Percentiles rank a stretch among this genome's conserved stretches.
phyloP scores from a whole-genome alignment of 495 filamentous ascomycete genomes.

The Penicillium pulvis region DNA sequence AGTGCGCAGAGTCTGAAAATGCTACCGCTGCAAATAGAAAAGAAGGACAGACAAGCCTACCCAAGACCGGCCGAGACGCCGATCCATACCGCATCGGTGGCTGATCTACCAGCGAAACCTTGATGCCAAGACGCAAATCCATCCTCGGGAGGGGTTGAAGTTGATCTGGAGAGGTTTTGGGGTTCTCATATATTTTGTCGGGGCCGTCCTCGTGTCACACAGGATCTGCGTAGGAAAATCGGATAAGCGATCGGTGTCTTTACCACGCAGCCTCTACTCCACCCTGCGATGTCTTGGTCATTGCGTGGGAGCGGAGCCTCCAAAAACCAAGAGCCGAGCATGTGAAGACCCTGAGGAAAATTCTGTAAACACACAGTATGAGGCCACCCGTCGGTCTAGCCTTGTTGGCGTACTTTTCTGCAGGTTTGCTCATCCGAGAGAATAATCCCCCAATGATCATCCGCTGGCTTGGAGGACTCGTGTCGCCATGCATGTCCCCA shows the following conservation, averaged over 20 bases:
- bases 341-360: conserved; percentile 25
- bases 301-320: conserved; percentile 23
- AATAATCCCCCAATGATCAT: conserved; percentile 11
- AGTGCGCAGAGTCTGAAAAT: background rate
- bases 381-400: conserved; percentile 8
- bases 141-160: conserved; percentile 16
- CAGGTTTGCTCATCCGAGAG: conserved; percentile 11
- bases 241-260: conserved; percentile 3
- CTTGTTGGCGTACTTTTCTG: conserved; percentile 11
- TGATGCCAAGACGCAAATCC: conserved; percentile 22
- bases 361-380: background rate
- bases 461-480: conserved; percentile 12
- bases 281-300: conserved; percentile 5
- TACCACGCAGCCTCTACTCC: background rate
- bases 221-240: background rate
- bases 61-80: conserved; percentile 9
- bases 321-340: conserved; percentile 27
- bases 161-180: background rate
- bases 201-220: conserved; percentile 6
- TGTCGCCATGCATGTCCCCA: conserved; percentile 24
- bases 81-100: conserved; percentile 19
- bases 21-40: conserved; percentile 6
- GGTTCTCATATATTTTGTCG: background rate
- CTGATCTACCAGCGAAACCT: conserved; percentile 23
- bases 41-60: conserved; percentile 13